These are phyloP conservation scores for Pachysandra terminalis DNA, from an alignment of 164 flowering plant species.

Conservation along the genomic window DNA sequence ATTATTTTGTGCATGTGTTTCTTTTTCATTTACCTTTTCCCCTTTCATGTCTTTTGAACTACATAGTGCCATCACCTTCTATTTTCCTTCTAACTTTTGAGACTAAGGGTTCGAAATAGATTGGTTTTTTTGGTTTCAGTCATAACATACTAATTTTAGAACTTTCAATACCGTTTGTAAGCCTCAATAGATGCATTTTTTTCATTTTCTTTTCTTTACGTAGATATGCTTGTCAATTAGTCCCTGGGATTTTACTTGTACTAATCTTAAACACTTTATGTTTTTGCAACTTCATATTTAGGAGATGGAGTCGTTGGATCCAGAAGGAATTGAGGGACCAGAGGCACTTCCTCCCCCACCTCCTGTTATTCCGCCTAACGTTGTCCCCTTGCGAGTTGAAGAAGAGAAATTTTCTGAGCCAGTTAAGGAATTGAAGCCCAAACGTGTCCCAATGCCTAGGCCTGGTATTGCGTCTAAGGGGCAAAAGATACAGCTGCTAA, in stretches of 20 bases:
- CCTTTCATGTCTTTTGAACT: too few species aligned
- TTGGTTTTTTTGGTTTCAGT: neutral
- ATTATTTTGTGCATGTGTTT: too few species aligned
- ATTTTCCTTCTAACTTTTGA: neutral
- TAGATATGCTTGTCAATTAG: too few species aligned
- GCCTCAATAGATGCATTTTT: neutral
- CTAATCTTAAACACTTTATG: neutral
- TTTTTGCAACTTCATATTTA: too few species aligned
- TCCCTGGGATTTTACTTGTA: too few species aligned
- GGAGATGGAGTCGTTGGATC: neutral
- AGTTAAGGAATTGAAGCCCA: neutral
- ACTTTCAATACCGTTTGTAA: neutral
- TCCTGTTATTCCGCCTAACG: neutral
- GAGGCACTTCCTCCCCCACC: neutral
- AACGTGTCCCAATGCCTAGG: neutral
- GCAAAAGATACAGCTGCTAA: constrained; percentile 45
- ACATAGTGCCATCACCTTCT: neutral
- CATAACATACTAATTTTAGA: neutral
- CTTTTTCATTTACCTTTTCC: too few species aligned
- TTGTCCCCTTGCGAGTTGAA: neutral
- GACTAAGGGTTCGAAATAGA: too few species aligned
- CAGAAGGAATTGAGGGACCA: neutral
- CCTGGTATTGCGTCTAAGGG: constrained; percentile 65
- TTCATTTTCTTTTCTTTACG: too few species aligned
- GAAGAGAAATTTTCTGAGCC: neutral